Evolutionary conservation across 768 basidiomycete genomes (phyloP).

Genomic region (Cytidiella melzeri): DNA sequence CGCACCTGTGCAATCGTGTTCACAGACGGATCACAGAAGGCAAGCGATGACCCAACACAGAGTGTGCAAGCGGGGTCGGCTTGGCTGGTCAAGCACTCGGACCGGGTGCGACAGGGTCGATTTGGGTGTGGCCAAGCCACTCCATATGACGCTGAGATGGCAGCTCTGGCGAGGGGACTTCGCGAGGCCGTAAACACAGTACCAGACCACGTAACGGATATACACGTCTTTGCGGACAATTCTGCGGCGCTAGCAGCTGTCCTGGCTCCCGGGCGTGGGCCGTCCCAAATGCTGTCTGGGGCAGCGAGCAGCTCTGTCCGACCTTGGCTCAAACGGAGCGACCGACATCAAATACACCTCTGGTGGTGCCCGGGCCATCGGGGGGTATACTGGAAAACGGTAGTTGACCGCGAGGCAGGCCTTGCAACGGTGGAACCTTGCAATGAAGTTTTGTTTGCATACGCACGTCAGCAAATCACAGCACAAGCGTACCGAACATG

Average conservation of each 20-base stretch:
- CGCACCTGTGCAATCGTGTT: conserved; percentile 1
- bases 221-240: conserved; percentile 6
- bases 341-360: not conserved
- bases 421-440: not conserved
- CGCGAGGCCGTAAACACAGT: not conserved
- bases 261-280: conserved; percentile 4
- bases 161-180: conserved; percentile 3
- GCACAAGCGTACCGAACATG: not conserved
- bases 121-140: too few species aligned
- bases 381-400: conserved; percentile 1
- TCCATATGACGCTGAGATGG: too few species aligned
- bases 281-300: conserved; percentile 6
- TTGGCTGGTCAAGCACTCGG: too few species aligned
- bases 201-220: not conserved
- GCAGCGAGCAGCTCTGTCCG: conserved; percentile 1
- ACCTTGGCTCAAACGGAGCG: not conserved
- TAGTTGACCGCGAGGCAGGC: conserved; percentile 1
- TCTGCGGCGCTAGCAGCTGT: conserved; percentile 3
- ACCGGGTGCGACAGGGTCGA: too few species aligned
- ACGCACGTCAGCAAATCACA: conserved; percentile 2
- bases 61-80: too few species aligned
- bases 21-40: conserved; percentile 7
- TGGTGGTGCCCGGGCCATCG: conserved; percentile 6
- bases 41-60: too few species aligned
- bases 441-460: conserved; percentile 3